Evolutionary conservation across 1,284 basidiomycete species (phyloP), one percentile per base, ranked within the genome.

Genomic region (Malassezia dermatis): DNA sequence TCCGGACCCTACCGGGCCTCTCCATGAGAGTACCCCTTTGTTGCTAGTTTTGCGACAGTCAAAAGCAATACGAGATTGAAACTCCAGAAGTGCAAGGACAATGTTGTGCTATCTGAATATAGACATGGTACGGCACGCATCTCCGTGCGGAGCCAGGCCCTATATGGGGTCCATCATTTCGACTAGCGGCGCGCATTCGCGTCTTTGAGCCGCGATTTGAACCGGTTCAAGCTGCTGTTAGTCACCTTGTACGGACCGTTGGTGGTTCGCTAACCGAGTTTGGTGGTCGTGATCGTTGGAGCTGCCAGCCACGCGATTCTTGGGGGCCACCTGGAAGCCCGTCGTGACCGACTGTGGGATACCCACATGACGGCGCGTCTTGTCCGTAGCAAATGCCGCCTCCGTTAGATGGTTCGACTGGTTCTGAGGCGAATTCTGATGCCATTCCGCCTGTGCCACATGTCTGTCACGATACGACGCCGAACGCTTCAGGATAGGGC

Each of bases 381-480:
- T 58, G 40, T 65, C 59, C 21, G 49, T 44, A 21, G 44, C 43
- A 15, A 39, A 41, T 0, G 53, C 31, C 3, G 15, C 27, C 8
- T 34, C 30, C 1, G 35, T 24, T 15, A 51, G 32, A 0, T 48
- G 30, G n/a, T 58, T 61, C 24, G 63, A 63, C 10, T 31, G 49
- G 34, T 57, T 57, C 21, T 54, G 49, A n/a, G 58, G 49, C 21
- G 59, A 48, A 19, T 68, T 60, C 6, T 59, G 61, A 23, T 59
- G 53, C 66, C 66, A 68, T 19, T 66, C 66, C 11, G 64, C 66
- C 17, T 62, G 59, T 1, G 60, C 58, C 17, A 68, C 48, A 47
- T 71, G 65, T 12, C 69, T 54, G 50, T 69, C 70, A 15, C 72
- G 58, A 55, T 73, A 73, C 10, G 69, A 72, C 8, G 66, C 60